These are phyloP conservation scores for Mycena polygramma DNA, from an alignment of 768 basidiomycete species.

Conservation along the genomic window DNA sequence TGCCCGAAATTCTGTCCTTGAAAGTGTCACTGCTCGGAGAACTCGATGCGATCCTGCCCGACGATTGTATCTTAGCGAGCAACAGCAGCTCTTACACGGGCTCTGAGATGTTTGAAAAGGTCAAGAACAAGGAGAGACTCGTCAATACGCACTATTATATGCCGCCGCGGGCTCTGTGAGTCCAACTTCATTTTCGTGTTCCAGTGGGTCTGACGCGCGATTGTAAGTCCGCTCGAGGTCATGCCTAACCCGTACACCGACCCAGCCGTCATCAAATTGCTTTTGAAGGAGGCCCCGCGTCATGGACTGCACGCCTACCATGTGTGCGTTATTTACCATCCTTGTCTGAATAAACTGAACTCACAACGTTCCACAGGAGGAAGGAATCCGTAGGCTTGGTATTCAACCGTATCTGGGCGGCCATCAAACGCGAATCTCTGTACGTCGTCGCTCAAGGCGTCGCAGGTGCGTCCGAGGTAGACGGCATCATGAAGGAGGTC, in stretches of 20 bases:
- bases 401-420: constrained; percentile 35
- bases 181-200: not conserved
- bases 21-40: constrained; percentile 35
- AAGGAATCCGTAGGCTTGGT: constrained; percentile 33
- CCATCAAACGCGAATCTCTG: constrained; percentile 33
- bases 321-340: constrained; percentile 11
- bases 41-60: constrained; percentile 28
- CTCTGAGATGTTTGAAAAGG: constrained; percentile 32
- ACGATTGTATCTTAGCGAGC: constrained; percentile 35
- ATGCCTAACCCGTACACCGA: constrained; percentile 35
- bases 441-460: constrained; percentile 32
- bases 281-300: constrained; percentile 25
- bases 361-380: constrained; percentile 1
- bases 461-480: constrained; percentile 20
- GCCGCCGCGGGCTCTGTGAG: constrained; percentile 26
- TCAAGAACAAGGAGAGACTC: constrained; percentile 28
- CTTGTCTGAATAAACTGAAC: not conserved
- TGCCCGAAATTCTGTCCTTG: constrained; percentile 29
- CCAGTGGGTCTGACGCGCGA: no score
- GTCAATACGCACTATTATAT: constrained; percentile 37
- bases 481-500: constrained; percentile 36
- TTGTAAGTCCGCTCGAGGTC: constrained; percentile 25
- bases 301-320: constrained; percentile 32
- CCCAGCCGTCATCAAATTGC: constrained; percentile 22
- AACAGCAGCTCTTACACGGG: constrained; percentile 36